Evolutionary conservation across 164 flowering plant species (phyloP).

Genomic region (Liriodendron chinense): DNA sequence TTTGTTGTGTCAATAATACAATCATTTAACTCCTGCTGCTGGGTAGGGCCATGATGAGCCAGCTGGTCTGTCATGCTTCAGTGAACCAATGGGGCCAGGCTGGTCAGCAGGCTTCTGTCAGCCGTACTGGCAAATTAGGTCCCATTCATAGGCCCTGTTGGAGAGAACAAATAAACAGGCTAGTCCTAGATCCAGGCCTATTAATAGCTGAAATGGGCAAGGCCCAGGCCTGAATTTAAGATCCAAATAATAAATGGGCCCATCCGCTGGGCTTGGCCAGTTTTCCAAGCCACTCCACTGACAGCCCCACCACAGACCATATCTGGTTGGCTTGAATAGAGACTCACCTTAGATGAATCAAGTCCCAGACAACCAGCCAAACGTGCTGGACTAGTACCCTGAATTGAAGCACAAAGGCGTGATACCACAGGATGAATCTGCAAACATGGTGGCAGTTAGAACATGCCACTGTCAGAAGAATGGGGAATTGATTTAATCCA

Average conservation of each 20-base stretch:
- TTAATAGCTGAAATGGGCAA: no score
- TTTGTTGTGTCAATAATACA: slow-evolving; percentile 2
- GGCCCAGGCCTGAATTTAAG: no score
- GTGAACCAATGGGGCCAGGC: neutral
- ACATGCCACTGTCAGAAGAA: neutral
- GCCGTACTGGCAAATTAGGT: neutral
- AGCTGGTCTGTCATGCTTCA: neutral
- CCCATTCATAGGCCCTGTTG: neutral
- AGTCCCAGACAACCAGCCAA: slow-evolving; percentile 97
- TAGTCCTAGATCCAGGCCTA: neutral
- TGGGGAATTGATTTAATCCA: neutral
- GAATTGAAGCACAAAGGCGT: slow-evolving; percentile 89
- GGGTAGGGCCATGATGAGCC: neutral
- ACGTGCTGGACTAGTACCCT: slow-evolving; percentile 94
- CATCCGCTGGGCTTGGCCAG: neutral
- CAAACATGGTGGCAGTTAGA: slow-evolving; percentile 12
- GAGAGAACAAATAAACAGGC: neutral
- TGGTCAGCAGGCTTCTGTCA: neutral
- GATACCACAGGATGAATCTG: slow-evolving; percentile 99
- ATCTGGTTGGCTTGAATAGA: neutral
- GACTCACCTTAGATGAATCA: slow-evolving; percentile 84
- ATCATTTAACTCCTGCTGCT: neutral
- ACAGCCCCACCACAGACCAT: neutral
- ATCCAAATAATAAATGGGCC: neutral
- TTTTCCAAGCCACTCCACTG: neutral